Evolutionary conservation across 148 eudicot species (phyloP).

Genomic region (Hydrangea macrophylla): DNA sequence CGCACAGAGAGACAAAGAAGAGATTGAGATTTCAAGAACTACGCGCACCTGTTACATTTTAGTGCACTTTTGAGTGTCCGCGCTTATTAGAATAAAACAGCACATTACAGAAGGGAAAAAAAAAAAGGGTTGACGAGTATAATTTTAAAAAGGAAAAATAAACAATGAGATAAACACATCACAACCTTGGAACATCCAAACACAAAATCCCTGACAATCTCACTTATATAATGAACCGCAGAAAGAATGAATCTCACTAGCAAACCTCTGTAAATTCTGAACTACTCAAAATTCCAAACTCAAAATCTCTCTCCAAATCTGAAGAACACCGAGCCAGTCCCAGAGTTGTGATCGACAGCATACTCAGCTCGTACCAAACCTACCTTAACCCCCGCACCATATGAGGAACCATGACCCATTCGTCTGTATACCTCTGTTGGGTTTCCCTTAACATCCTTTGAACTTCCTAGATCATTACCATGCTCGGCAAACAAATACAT

Average conservation of each 20-base stretch:
- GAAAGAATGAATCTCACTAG: slow-evolving; percentile 2
- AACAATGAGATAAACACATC: too few species aligned
- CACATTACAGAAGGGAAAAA: too few species aligned
- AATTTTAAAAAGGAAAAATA: too few species aligned
- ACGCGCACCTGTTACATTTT: too few species aligned
- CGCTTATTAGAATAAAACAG: too few species aligned
- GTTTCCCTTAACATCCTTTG: slow-evolving; percentile 91
- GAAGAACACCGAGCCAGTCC: slow-evolving; percentile 85
- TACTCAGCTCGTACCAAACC: slow-evolving; percentile 93
- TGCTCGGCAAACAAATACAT: slow-evolving; percentile 84
- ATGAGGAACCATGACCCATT: slow-evolving; percentile 92
- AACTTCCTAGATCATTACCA: slow-evolving; percentile 90
- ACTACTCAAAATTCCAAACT: slow-evolving; percentile 7
- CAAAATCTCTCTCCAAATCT: slow-evolving; percentile 95
- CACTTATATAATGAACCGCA: slow-evolving; percentile 4
- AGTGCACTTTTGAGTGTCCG: too few species aligned
- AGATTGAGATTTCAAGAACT: too few species aligned
- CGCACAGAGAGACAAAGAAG: too few species aligned
- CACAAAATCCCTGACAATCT: too few species aligned
- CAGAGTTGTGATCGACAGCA: slow-evolving; percentile 88
- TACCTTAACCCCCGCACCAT: slow-evolving; percentile 83
- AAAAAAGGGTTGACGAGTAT: too few species aligned
- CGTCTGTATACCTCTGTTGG: slow-evolving; percentile 93
- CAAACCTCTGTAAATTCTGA: neutral
- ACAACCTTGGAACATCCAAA: too few species aligned